Conservation (phyloP, 352 stramenopile genomes). For the Pilasporangium apinafurcum region DNA sequence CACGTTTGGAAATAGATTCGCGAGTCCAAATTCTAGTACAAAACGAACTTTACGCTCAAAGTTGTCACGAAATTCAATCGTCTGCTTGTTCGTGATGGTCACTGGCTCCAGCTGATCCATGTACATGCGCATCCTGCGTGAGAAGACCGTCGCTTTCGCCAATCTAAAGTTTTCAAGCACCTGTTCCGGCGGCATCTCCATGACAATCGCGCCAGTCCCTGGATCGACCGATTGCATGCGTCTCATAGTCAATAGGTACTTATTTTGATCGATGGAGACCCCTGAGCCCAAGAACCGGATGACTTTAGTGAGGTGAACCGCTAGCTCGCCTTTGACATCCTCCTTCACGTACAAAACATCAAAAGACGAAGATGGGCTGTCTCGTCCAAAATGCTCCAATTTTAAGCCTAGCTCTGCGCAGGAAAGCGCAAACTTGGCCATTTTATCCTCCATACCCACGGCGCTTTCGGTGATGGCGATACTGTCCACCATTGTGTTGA, state of each 20-base stretch:
- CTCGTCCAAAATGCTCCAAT: conserved; percentile 35
- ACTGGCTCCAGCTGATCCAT: conserved; percentile 51
- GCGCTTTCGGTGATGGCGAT: conserved; percentile 50
- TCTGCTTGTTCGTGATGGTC: conserved; percentile 21
- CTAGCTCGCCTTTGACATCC: conserved; percentile 24
- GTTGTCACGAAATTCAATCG: conserved; percentile 34
- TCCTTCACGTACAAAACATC: conserved; percentile 5
- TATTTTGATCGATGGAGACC: conserved; percentile 60
- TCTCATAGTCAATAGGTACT: conserved; percentile 37
- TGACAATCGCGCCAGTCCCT: conserved; percentile 23
- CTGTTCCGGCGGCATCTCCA: conserved; percentile 33
- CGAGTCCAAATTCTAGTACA: conserved; percentile 49
- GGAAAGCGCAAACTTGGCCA: conserved; percentile 33
- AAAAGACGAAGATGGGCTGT: conserved; percentile 8
- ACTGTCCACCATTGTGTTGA: conserved; percentile 59
- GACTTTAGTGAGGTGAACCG: conserved; percentile 41
- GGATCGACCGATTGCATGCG: conserved; percentile 22
- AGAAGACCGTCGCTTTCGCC: conserved; percentile 35
- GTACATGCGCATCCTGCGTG: conserved; percentile 20
- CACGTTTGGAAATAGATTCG: conserved; percentile 53
- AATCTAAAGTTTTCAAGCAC: conserved; percentile 45
- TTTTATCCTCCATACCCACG: conserved; percentile 54
- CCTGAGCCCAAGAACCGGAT: conserved; percentile 50
- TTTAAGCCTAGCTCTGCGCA: conserved; percentile 46
- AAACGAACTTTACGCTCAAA: conserved; percentile 41